Evolutionary conservation across 2,329 filamentous ascomycete species (phyloP).

Genomic region (Colletotrichum australisinense): DNA sequence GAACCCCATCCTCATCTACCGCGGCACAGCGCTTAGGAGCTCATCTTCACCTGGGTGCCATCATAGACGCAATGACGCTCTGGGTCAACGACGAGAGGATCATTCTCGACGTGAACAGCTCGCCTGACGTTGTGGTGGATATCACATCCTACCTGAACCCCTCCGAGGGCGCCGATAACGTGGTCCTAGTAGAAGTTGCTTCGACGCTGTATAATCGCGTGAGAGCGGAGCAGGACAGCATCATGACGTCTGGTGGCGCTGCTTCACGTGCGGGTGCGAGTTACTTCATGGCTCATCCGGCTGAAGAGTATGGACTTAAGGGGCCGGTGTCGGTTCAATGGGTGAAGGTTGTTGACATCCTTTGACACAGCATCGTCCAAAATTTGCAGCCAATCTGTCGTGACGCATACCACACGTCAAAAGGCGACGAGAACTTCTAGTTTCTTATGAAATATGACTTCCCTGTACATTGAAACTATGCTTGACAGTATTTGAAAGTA

Average conservation of each 20-base stretch:
- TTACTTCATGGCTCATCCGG: neutral
- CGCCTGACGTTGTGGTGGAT: neutral
- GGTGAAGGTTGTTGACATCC: neutral
- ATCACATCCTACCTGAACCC: neutral
- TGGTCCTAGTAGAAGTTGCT: neutral
- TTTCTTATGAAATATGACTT: neutral
- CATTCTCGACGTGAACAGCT: neutral
- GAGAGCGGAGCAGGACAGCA: neutral
- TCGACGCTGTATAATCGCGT: neutral
- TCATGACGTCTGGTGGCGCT: neutral
- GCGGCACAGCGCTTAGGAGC: neutral
- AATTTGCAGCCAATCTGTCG: neutral
- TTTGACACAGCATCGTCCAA: neutral
- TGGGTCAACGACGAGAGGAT: neutral
- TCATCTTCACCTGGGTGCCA: neutral
- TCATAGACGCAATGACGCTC: neutral
- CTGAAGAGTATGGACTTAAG: neutral
- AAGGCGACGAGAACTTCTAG: neutral
- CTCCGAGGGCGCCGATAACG: neutral
- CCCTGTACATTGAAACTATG: neutral
- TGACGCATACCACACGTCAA: neutral
- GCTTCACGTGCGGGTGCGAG: neutral
- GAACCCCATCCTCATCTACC: neutral
- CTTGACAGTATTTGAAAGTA: neutral
- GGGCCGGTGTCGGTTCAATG: neutral